phyloP scores from a whole-genome alignment of 2,329 filamentous ascomycete genomes.

The Furcasterigmium sp. region DNA sequence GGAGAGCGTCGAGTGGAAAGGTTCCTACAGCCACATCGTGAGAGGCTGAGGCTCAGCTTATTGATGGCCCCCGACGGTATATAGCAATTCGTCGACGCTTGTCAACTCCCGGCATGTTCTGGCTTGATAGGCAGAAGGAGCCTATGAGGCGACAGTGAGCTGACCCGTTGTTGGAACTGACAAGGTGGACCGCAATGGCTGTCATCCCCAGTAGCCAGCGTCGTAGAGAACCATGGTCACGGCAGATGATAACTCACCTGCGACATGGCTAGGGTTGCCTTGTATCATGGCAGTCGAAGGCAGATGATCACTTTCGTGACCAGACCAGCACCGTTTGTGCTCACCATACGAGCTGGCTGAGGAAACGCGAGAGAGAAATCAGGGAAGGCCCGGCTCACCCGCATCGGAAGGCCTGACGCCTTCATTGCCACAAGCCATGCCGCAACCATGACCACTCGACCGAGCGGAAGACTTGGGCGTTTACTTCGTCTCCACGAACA shows the following conservation, averaged over 20 bases:
- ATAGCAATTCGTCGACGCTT: neutral
- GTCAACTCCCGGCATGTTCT: too few species aligned
- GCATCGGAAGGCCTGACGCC: too few species aligned
- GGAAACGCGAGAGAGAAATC: neutral
- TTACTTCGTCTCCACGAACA: too few species aligned
- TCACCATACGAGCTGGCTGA: neutral
- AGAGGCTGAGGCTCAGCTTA: neutral
- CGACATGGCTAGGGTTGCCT: neutral
- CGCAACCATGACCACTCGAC: too few species aligned
- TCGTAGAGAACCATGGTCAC: neutral
- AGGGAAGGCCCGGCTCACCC: too few species aligned
- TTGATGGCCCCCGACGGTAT: neutral
- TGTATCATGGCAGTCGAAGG: neutral
- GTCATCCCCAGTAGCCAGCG: too few species aligned
- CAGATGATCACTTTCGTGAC: neutral
- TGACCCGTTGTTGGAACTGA: too few species aligned
- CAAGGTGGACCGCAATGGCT: too few species aligned
- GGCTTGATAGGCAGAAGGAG: too few species aligned
- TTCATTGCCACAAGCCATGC: too few species aligned
- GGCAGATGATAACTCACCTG: neutral
- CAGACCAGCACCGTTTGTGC: neutral
- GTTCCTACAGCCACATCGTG: constrained; percentile 8
- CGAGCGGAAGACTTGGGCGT: too few species aligned
- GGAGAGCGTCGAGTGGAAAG: neutral
- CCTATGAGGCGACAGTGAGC: neutral